Base-by-base conservation (phyloP, 352 stramenopile species). In the Phytophthora constricta region DNA sequence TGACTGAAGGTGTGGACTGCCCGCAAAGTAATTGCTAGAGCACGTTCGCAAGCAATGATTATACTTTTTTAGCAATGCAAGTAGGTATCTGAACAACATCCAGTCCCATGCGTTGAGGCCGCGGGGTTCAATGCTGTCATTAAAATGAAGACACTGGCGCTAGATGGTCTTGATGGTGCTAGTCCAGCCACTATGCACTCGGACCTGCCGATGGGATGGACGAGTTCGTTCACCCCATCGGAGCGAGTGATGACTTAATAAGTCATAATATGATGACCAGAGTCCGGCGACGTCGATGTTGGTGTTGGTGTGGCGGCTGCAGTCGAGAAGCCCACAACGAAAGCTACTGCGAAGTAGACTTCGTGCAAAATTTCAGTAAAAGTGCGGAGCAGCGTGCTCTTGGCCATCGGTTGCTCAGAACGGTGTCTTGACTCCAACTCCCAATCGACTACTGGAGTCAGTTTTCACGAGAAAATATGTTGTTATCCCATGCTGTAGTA, bases 231-330 rank as follows among this genome's bases (percentile, higher is more conserved):
- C 31, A 37, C 31, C 31, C 31, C 31, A 37, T 37, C 31, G 31
- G 31, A 37, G 31, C 31, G 5, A 37, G 5, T 37, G 31, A 37
- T 37, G 31, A 37, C 5, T 37, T n/a, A n/a, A n/a, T n/a, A n/a
- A n/a, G n/a, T n/a, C n/a, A n/a, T n/a, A n/a, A n/a, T n/a, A n/a
- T 37, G 31, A 37, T 7, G 68, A 76, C 89, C 22, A 92, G 89
- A 60, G 79, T 11, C 31, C 31, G 7, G 31, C 31, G 31, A 37
- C 31, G 31, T 37, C 7, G 31, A 37, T 37, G 31, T 37, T 37
- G 31, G 31, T 37, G 31, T 11, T 37, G 31, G 31, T 7, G 31
- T 37, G 31, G 31, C 31, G 13, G 31, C 7, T 11, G 31, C 31
- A 13, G 31, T 7, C 31, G 31, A 37, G 31, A 37, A 37, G 31